Conservation (phyloP, 2,329 filamentous ascomycete genomes). For the Colletotrichum liaoningense region DNA sequence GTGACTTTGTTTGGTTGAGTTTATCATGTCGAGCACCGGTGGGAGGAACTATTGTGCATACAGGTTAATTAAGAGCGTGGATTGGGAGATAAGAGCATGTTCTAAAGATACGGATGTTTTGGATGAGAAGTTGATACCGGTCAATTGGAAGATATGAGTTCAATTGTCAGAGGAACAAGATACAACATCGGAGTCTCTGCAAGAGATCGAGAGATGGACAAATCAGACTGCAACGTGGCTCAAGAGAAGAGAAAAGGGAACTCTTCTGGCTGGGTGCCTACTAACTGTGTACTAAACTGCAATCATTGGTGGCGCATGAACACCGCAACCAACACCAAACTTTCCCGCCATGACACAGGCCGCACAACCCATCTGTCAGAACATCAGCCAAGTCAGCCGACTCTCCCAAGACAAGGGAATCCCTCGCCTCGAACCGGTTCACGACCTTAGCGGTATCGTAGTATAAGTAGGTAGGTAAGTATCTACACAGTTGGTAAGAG, state of each 20-base stretch:
- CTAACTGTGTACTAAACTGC: no score
- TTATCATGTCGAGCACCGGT: background rate
- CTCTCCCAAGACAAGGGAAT: constrained; percentile 15
- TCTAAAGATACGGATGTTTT: background rate
- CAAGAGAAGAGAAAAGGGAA: background rate
- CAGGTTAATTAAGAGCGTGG: background rate
- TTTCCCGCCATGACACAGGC: background rate
- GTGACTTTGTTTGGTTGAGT: constrained; percentile 24
- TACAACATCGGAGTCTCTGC: background rate
- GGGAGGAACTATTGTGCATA: background rate
- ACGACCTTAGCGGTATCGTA: background rate
- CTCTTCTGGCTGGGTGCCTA: background rate
- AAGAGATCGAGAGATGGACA: background rate
- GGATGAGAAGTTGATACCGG: background rate
- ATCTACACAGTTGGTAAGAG: no score
- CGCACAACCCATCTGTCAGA: constrained; percentile 13
- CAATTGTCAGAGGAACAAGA: background rate
- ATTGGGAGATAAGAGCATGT: background rate
- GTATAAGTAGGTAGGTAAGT: background rate
- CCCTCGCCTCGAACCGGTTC: constrained; percentile 10
- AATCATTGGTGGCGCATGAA: constrained; percentile 19
- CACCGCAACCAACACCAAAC: constrained; percentile 14
- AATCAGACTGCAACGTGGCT: background rate
- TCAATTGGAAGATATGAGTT: background rate
- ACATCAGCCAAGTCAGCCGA: constrained; percentile 33